Conservation (phyloP, 306 rosid species). For the Abrus precatorius region DNA sequence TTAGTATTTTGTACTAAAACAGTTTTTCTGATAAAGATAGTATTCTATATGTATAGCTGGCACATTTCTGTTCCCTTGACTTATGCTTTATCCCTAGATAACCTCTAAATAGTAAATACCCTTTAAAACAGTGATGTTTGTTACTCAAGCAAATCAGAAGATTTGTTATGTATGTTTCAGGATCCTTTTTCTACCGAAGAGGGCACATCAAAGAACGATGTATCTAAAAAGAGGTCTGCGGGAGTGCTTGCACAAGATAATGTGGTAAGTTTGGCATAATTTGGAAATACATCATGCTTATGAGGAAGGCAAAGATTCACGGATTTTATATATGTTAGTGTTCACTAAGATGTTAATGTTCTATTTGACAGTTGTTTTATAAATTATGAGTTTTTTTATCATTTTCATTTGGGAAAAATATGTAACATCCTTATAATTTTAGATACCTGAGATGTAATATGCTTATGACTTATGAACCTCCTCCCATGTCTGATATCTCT, state of each 20-base stretch:
- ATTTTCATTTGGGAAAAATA: slow-evolving; percentile 27
- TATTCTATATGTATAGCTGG: slow-evolving; percentile 19
- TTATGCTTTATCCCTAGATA: slow-evolving; percentile 34
- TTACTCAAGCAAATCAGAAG: slow-evolving; percentile 32
- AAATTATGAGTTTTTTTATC: slow-evolving; percentile 21
- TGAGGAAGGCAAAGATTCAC: slow-evolving; percentile 33
- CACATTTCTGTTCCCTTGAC: slow-evolving; percentile 23
- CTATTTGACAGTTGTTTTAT: slow-evolving; percentile 20
- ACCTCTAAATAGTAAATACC: background rate
- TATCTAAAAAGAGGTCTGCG: slow-evolving; percentile 60
- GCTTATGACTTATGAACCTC: slow-evolving; percentile 11
- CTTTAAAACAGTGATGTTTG: slow-evolving; percentile 20
- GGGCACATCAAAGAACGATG: slow-evolving; percentile 57
- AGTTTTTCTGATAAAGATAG: background rate
- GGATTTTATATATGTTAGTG: background rate
- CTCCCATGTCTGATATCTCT: background rate
- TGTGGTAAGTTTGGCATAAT: slow-evolving; percentile 58
- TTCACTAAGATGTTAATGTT: slow-evolving; percentile 27
- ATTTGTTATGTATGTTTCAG: slow-evolving; percentile 54
- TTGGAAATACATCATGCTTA: slow-evolving; percentile 29
- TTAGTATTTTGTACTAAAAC: slow-evolving; percentile 25
- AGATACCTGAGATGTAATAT: slow-evolving; percentile 24
- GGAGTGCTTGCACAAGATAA: slow-evolving; percentile 52
- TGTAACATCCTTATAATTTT: slow-evolving; percentile 24
- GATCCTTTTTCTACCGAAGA: slow-evolving; percentile 64